Evolutionary conservation across 1,284 basidiomycete species (phyloP).

Genomic region (Puccinia horiana): DNA sequence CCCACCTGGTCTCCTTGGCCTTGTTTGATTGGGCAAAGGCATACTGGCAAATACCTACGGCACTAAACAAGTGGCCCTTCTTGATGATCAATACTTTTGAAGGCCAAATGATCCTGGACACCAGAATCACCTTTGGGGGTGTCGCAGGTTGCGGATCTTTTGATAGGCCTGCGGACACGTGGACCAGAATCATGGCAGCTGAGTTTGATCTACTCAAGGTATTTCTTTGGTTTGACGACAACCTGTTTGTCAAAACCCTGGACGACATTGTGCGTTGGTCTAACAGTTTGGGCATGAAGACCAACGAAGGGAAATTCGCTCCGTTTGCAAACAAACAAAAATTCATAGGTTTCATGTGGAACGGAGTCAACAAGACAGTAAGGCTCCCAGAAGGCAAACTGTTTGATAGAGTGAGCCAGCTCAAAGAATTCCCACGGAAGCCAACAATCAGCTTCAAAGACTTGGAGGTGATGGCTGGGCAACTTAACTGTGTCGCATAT

Average conservation of each 20-base stretch:
- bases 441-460: neutral
- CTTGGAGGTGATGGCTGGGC: neutral
- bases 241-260: neutral
- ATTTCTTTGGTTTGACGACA: too few relatives aligned
- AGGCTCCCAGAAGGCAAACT: neutral
- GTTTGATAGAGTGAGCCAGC: neutral
- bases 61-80: neutral
- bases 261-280: neutral
- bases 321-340: neutral
- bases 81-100: neutral
- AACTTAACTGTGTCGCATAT: too few relatives aligned
- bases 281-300: neutral
- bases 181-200: neutral
- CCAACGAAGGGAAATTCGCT: neutral
- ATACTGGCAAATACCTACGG: neutral
- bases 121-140: too few relatives aligned
- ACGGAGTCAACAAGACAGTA: neutral
- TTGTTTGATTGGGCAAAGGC: too few relatives aligned
- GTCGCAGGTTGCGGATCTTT: slow-evolving; percentile 2
- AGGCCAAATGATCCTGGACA: neutral
- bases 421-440: neutral
- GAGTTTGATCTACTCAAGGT: neutral
- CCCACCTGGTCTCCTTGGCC: too few relatives aligned
- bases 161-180: slow-evolving; percentile 1
- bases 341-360: too few relatives aligned